phyloP scores from a whole-genome alignment of 768 basidiomycete genomes.

The Boletus eberwhitei region DNA sequence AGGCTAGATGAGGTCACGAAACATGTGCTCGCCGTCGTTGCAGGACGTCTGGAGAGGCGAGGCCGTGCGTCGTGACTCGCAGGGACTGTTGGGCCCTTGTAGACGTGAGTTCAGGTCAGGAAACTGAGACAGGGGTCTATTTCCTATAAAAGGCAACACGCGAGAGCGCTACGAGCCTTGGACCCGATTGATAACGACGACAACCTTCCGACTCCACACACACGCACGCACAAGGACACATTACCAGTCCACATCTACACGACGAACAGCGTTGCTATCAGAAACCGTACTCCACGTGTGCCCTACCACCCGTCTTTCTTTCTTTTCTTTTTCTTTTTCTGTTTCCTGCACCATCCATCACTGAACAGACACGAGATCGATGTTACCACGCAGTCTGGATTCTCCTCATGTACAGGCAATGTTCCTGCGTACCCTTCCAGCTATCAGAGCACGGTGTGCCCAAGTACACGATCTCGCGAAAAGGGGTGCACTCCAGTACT shows the following conservation, averaged over 20 bases:
- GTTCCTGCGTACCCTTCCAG: conserved; percentile 81
- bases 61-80: too few species aligned
- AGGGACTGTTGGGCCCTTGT: too few species aligned
- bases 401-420: conserved; percentile 34
- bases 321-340: too few species aligned
- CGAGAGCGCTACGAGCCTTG: not conserved
- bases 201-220: not conserved
- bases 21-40: too few species aligned
- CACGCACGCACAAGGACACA: not conserved
- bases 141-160: not conserved
- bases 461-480: conserved; percentile 77
- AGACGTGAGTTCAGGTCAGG: too few species aligned
- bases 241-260: not conserved
- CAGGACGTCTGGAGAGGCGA: not conserved
- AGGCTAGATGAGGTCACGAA: too few species aligned
- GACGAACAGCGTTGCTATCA: not conserved
- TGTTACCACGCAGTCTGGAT: conserved; percentile 6
- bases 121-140: conserved; percentile 4
- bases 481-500: conserved; percentile 75
- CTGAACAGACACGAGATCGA: not conserved
- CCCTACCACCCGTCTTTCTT: not conserved
- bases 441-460: conserved; percentile 84
- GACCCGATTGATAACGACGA: not conserved
- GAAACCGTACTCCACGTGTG: conserved; percentile 6
- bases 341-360: not conserved